These are phyloP conservation scores for Tulasnella sp. DNA, from an alignment of 768 basidiomycete genomes.

Conservation along the genomic window DNA sequence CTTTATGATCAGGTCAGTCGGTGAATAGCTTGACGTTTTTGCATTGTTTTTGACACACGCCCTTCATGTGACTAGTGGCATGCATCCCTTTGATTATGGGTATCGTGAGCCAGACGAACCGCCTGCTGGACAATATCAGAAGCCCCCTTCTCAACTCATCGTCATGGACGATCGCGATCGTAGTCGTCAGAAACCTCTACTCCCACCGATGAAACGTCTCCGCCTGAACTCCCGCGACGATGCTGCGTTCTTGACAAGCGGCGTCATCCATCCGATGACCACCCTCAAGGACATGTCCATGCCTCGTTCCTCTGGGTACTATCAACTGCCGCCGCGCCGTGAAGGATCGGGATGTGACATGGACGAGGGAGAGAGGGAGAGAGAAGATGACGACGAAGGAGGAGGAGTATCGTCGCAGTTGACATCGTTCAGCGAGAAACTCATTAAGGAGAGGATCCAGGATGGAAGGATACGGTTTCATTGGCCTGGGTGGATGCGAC, in stretches of 20 bases:
- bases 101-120: not conserved
- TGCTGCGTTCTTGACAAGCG: not conserved
- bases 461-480: slow-evolving; percentile 49
- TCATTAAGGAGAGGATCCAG: slow-evolving; percentile 61
- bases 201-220: not conserved
- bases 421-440: slow-evolving; percentile 42
- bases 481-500: slow-evolving; percentile 41
- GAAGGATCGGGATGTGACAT: slow-evolving; percentile 22
- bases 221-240: not conserved
- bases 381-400: slow-evolving; percentile 21
- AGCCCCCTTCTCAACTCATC: not conserved
- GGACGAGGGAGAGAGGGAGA: not conserved
- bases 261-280: not conserved
- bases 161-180: not conserved
- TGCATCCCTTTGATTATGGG: slow-evolving; percentile 68
- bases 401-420: too few relatives aligned
- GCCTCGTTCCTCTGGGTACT: slow-evolving; percentile 13
- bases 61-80: slow-evolving; percentile 39
- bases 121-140: not conserved
- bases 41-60: not conserved
- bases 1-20: slow-evolving; percentile 81
- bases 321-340: not conserved
- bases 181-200: not conserved
- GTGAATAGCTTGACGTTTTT: slow-evolving; percentile 23
- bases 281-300: too few relatives aligned